Evolutionary conservation across 495 filamentous ascomycete species (phyloP), one percentile per base, ranked within the genome.

Genomic region (Penicillium lividum): DNA sequence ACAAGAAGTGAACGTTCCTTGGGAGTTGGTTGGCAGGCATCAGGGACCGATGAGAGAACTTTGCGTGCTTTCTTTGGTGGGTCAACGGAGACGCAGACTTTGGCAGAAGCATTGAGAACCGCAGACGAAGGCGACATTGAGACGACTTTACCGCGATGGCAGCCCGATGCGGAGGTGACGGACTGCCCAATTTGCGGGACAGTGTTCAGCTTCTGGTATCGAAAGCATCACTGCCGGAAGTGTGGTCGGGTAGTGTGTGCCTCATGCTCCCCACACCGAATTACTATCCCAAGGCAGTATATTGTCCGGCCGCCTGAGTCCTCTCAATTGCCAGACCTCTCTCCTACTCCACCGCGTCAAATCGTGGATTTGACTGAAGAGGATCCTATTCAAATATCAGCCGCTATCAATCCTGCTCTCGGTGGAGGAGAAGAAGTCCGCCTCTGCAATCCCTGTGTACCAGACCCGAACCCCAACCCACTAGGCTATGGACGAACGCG

Each of bases 171-270:
- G 18, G 88, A 91, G 59, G 91, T 87, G 16, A 82, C 83, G 0
- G 77, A 81, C 40, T 97, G 93, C 72, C 91, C 91, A 1, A 96
- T 97, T 42, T 97, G 93, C 60, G 70, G 72, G 30, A 85, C 78
- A 4, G 78, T 81, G 16, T 97, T 97, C 64, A 89, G 81, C 65
- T 91, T 96, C 64, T 96, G 89, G 81, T 84, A 91, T 68, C 81
- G 93, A 53, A 94, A 93, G 66, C 93, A 97, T 70, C 93, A 97
- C 68, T 97, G 93, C 74, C 92, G 93, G 52, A 97, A 97, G 78
- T 98, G 94, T 72, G 94, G 94, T 7, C 82, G 93, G 30, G 95
- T 98, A 1, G 95, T 98, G 13, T 98, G 94, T 70, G 84, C 87
- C 53, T 75, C 83, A 16, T 98, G 94, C 73, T 98, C 95, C 4